A percentile compares a stretch with the other conserved stretches of the same genome.
Conservation (phyloP, 2,329 filamentous ascomycete genomes). For the Cercospora sp. region DNA sequence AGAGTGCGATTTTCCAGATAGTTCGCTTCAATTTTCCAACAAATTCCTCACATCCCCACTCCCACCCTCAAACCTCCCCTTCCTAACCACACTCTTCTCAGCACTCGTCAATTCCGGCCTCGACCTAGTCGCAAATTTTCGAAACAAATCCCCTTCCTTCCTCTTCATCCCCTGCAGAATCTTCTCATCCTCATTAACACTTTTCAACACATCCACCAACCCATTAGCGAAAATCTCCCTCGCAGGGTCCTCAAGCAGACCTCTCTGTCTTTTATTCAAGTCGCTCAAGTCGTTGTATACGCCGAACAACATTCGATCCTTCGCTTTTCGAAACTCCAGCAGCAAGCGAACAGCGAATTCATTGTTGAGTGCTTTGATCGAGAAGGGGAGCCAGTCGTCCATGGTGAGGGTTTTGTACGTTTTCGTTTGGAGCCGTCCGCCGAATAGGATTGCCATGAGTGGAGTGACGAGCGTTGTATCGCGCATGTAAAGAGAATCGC, state of each 20-base stretch:
- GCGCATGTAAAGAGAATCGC: constrained; percentile 30
- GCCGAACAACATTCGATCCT: constrained; percentile 36
- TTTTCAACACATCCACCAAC: constrained; percentile 26
- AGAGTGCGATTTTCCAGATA: no score
- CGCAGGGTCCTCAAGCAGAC: constrained; percentile 25
- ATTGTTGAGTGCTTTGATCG: constrained; percentile 23
- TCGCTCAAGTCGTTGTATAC: constrained; percentile 31
- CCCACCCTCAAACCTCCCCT: neutral
- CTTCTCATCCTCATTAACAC: neutral
- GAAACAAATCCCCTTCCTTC: neutral
- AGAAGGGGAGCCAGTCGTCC: constrained; percentile 42
- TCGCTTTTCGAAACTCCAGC: constrained; percentile 40
- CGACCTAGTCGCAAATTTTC: neutral
- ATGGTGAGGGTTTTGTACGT: constrained; percentile 32
- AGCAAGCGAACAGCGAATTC: constrained; percentile 34
- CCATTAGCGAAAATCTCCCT: constrained; percentile 26
- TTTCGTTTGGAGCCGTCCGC: constrained; percentile 31
- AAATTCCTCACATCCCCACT: constrained; percentile 14
- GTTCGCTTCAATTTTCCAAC: neutral
- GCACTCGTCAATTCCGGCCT: neutral
- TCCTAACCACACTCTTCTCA: constrained; percentile 4
- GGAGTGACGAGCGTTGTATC: constrained; percentile 33
- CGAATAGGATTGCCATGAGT: constrained; percentile 36
- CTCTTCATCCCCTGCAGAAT: neutral
- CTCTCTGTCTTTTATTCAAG: neutral